Evolutionary conservation across 768 basidiomycete species (phyloP).

Genomic region (Trichaptum fuscoviolaceum): DNA sequence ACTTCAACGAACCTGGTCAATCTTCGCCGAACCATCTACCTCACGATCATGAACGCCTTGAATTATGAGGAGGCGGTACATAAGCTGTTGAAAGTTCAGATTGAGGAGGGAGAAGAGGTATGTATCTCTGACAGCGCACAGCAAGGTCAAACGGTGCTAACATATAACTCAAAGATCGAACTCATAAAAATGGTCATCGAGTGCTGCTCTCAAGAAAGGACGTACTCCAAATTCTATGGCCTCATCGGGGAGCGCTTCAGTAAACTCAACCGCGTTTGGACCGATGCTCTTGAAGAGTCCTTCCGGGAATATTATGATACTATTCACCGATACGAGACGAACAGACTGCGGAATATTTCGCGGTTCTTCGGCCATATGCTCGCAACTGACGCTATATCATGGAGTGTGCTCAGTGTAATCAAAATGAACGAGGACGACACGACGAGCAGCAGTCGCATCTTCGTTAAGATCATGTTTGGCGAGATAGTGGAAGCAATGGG

Average conservation of each 20-base stretch:
- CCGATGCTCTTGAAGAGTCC: slow-evolving; percentile 79
- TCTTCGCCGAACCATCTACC: slow-evolving; percentile 86
- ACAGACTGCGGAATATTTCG: slow-evolving; percentile 94
- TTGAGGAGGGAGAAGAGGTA: slow-evolving; percentile 93
- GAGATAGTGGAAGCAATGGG: slow-evolving; percentile 97
- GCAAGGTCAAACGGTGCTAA: background rate
- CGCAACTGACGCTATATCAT: slow-evolving; percentile 82
- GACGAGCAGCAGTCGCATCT: slow-evolving; percentile 93
- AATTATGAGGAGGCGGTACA: slow-evolving; percentile 99
- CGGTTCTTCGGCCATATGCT: slow-evolving; percentile 94
- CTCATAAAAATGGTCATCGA: slow-evolving; percentile 98
- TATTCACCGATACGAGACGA: slow-evolving; percentile 98
- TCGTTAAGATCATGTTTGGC: slow-evolving; percentile 93
- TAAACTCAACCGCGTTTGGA: slow-evolving; percentile 94
- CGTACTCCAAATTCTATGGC: slow-evolving; percentile 97
- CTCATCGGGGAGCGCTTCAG: slow-evolving; percentile 94
- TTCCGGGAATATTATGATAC: slow-evolving; percentile 91
- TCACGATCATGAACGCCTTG: slow-evolving; percentile 98
- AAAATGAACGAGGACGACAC: slow-evolving; percentile 98
- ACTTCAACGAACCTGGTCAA: slow-evolving; percentile 97
- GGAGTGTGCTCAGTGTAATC: slow-evolving; percentile 78
- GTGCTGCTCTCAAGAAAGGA: slow-evolving; percentile 99
- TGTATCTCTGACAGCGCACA: slow-evolving; percentile 13
- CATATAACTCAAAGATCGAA: slow-evolving; percentile 59
- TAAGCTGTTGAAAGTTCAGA: slow-evolving; percentile 89